These are phyloP conservation scores for Hypoxylon trugodes DNA, from an alignment of 495 filamentous ascomycete genomes.

Conservation along the genomic window DNA sequence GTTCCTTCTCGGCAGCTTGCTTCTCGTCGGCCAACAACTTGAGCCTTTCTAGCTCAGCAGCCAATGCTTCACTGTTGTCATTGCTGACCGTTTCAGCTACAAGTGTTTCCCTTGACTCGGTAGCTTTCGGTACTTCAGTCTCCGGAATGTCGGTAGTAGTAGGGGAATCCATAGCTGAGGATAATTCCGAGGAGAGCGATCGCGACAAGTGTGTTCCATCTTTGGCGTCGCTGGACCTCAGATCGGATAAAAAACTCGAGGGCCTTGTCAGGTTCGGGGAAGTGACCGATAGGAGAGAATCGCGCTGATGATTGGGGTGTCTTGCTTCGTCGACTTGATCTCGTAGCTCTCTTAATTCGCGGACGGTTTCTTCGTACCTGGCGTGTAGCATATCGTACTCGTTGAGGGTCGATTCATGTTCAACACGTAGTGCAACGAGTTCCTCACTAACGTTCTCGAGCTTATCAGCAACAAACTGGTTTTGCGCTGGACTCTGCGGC, in stretches of 20 bases:
- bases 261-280: slow-evolving; percentile 71
- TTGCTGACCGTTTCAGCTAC: slow-evolving; percentile 26
- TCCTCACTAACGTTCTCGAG: slow-evolving; percentile 92
- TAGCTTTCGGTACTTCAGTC: slow-evolving; percentile 56
- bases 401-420: slow-evolving; percentile 83
- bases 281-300: slow-evolving; percentile 63
- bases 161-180: slow-evolving; percentile 87
- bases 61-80: slow-evolving; percentile 52
- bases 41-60: slow-evolving; percentile 74
- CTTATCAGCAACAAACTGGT: slow-evolving; percentile 88
- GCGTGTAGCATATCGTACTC: slow-evolving; percentile 84
- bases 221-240: slow-evolving; percentile 76
- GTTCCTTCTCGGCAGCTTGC: slow-evolving; percentile 72
- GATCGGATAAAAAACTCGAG: slow-evolving; percentile 91
- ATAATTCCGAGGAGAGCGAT: slow-evolving; percentile 95
- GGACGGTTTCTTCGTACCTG: slow-evolving; percentile 91
- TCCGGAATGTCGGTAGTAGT: slow-evolving; percentile 70
- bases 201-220: slow-evolving; percentile 83
- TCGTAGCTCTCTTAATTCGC: slow-evolving; percentile 81
- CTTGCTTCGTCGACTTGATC: slow-evolving; percentile 85
- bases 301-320: slow-evolving; percentile 65
- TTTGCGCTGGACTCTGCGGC: slow-evolving; percentile 77
- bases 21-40: slow-evolving; percentile 77
- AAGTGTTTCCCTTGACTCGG: slow-evolving; percentile 37
- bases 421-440: slow-evolving; percentile 85